These are phyloP conservation scores for Phyllosticta paracitricarpa DNA, from an alignment of 2,329 filamentous ascomycete species.

Conservation along the genomic window DNA sequence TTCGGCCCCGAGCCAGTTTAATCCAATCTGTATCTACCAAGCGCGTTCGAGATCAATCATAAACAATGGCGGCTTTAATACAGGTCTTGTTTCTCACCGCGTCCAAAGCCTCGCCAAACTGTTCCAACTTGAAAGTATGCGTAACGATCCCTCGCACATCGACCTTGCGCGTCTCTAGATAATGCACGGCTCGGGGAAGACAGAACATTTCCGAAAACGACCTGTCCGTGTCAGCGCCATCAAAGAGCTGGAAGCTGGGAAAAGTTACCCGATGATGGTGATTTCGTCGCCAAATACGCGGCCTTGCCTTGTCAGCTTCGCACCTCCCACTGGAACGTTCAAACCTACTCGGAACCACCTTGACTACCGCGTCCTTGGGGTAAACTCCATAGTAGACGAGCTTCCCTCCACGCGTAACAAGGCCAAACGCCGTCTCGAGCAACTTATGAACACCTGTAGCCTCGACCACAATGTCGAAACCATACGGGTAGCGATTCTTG, in stretches of 20 bases:
- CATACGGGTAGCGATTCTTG: constrained; percentile 56
- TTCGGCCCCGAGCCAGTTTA: background rate
- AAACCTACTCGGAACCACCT: constrained; percentile 48
- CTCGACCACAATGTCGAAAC: constrained; percentile 64
- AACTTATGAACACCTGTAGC: constrained; percentile 61
- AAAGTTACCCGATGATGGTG: constrained; percentile 51
- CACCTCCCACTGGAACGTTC: background rate
- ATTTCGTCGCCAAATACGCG: constrained; percentile 62
- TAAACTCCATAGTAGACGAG: constrained; percentile 66
- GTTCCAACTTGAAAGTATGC: constrained; percentile 62
- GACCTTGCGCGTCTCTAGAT: constrained; percentile 49
- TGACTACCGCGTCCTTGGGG: constrained; percentile 49
- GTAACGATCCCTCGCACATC: constrained; percentile 61
- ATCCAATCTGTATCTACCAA: background rate
- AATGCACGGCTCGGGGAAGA: constrained; percentile 20
- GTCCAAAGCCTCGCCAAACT: constrained; percentile 61
- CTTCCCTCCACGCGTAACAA: constrained; percentile 60
- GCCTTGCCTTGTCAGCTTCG: constrained; percentile 20
- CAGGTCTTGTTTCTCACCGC: constrained; percentile 62
- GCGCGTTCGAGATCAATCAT: constrained; percentile 35
- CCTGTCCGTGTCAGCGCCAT: background rate
- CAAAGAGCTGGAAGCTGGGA: background rate
- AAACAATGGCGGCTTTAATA: constrained; percentile 65
- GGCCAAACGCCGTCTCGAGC: constrained; percentile 61
- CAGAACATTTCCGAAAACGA: constrained; percentile 55